A percentile compares a stretch with the other conserved stretches of the same genome.
Evolutionary conservation across 2,329 filamentous ascomycete species (phyloP).

Genomic region (Plenodomus tracheiphilus): DNA sequence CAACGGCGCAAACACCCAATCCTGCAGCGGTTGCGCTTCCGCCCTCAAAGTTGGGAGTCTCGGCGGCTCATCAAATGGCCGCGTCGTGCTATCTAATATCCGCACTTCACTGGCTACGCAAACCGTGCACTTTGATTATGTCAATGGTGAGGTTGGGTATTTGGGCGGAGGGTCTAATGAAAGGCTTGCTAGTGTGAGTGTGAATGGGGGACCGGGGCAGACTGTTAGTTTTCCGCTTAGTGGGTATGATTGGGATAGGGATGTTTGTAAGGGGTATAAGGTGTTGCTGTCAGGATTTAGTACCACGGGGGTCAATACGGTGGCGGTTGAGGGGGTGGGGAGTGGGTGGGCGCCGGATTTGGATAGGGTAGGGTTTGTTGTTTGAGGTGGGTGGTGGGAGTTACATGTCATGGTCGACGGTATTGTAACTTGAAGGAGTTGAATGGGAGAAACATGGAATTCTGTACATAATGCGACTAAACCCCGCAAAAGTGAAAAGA

Average conservation of each 20-base stretch:
- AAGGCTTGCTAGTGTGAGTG: conserved; percentile 19
- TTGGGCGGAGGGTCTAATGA: conserved; percentile 18
- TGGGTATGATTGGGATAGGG: conserved; percentile 22
- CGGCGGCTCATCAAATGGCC: too few relatives aligned
- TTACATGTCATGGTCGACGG: too few relatives aligned
- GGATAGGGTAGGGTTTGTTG: conserved; percentile 18
- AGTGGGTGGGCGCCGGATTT: conserved; percentile 17
- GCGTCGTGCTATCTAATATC: too few relatives aligned
- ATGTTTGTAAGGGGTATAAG: conserved; percentile 16
- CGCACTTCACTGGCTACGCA: too few relatives aligned
- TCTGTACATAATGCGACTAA: too few relatives aligned
- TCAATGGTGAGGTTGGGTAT: conserved; percentile 22
- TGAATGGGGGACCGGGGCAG: conserved; percentile 21
- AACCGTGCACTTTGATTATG: conserved; percentile 19
- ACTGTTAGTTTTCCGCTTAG: conserved; percentile 21
- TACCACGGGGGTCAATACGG: conserved; percentile 17
- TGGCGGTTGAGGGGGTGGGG: conserved; percentile 15
- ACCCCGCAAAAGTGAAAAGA: too few relatives aligned
- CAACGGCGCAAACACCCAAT: too few relatives aligned
- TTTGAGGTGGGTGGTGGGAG: background rate
- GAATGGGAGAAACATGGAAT: too few relatives aligned
- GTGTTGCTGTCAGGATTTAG: conserved; percentile 21
- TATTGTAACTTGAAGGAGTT: too few relatives aligned
- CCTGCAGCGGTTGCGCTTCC: too few relatives aligned
- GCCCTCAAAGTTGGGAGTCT: too few relatives aligned